Percentiles rank a stretch among this genome's conserved stretches.
These are phyloP conservation scores for Lecanicillium sp. DNA, from an alignment of 2,329 filamentous ascomycete species.

Conservation along the genomic window DNA sequence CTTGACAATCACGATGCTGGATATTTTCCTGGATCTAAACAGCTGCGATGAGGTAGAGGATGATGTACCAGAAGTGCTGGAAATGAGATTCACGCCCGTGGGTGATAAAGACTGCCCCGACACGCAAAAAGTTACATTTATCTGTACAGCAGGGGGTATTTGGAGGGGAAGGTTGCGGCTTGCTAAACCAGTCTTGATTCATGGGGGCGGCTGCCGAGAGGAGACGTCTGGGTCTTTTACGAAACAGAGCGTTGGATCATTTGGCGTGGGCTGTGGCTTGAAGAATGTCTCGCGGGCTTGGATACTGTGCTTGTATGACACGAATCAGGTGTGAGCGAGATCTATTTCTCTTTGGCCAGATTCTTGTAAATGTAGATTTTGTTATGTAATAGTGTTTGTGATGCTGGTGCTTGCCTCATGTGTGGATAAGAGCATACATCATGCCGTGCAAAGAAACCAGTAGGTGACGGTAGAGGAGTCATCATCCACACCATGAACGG, in stretches of 20 bases:
- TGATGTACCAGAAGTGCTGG: not conserved
- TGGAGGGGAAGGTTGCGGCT: constrained; percentile 2
- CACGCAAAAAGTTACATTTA: constrained; percentile 4
- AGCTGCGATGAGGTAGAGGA: no score
- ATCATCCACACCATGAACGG: no score
- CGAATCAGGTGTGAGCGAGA: no score
- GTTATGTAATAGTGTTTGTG: no score
- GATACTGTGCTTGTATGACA: constrained; percentile 2
- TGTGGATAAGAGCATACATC: no score
- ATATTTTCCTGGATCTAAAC: no score
- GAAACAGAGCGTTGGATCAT: not conserved
- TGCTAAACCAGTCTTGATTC: not conserved
- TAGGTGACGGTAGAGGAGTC: no score
- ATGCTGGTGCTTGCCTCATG: no score
- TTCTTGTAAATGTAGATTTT: no score
- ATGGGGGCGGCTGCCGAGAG: not conserved
- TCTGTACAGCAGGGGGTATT: constrained; percentile 2
- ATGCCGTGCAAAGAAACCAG: no score
- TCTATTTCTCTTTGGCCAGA: no score
- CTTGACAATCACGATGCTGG: not conserved
- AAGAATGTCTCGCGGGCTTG: constrained; percentile 4
- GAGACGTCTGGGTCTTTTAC: not conserved
- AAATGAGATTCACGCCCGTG: not conserved
- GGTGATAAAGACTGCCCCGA: not conserved
- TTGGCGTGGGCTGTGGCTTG: constrained; percentile 1